A percentile compares a stretch with the other conserved stretches of the same genome.
phyloP scores from a whole-genome alignment of 352 stramenopile species.

The Hyaloperonospora brassicae region DNA sequence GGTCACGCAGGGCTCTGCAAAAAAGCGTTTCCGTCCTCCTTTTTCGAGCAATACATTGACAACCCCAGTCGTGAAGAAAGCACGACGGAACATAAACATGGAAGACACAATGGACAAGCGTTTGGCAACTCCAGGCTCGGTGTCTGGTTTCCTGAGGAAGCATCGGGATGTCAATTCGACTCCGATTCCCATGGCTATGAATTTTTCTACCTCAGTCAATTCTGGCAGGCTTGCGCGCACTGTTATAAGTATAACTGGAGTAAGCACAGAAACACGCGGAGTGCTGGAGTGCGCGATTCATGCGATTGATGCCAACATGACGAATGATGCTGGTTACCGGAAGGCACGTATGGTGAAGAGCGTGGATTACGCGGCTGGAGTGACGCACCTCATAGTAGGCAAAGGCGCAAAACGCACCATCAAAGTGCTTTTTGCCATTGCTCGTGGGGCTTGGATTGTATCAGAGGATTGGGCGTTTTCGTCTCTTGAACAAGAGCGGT shows the following conservation, averaged over 20 bases:
- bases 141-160: conserved; percentile 27
- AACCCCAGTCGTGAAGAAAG: conserved; percentile 29
- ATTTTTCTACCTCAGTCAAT: conserved; percentile 24
- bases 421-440: conserved; percentile 80
- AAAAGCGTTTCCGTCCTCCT: conserved; percentile 18
- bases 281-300: conserved; percentile 73
- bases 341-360: conserved; percentile 77
- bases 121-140: conserved; percentile 23
- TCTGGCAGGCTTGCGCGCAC: conserved; percentile 31
- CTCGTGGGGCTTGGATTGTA: conserved; percentile 71
- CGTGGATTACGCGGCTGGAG: conserved; percentile 52
- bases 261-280: conserved; percentile 44
- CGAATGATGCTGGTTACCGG: conserved; percentile 36
- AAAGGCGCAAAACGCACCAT: conserved; percentile 66
- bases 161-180: conserved; percentile 25
- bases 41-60: conserved; percentile 14
- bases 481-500: conserved; percentile 63
- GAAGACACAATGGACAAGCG: conserved; percentile 15
- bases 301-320: conserved; percentile 61
- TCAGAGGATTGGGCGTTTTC: conserved; percentile 73
- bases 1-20: conserved; percentile 12
- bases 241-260: conserved; percentile 71
- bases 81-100: conserved; percentile 14
- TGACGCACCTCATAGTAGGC: conserved; percentile 74
- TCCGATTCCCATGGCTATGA: conserved; percentile 29